Base-by-base conservation (phyloP, 108 stramenopile genomes). In the Nitzschia inconspicua region DNA sequence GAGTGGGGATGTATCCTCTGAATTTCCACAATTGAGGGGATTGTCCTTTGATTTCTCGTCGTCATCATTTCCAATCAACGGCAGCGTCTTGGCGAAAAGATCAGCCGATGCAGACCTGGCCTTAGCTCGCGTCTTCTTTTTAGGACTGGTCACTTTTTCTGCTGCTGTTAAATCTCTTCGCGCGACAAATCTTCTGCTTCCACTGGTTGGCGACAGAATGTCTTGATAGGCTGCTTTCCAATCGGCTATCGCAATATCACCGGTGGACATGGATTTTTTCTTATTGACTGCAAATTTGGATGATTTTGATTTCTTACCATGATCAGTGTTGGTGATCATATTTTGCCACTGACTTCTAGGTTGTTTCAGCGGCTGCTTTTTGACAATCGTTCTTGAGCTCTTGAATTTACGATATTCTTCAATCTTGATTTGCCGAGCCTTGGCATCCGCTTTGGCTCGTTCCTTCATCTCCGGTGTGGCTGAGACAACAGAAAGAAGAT, bases 391-490 rank as follows among this genome's bases (percentile, higher is more conserved):
- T 29, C 57, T 58, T 20, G 42, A n/a, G 26, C 52, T 63, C 37
- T 16, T 36, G 40, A 36, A 9, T 16, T 25, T 27, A 22, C 28
- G 28, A 9, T 40, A 18, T 40, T 43, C 19, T 32, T 61, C 47
- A 9, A 48, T 37, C 30, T 47, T 61, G 3, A 35, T 61, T 27
- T 63, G 50, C 27, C 44, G 44, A 9, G 44, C 62, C n/a, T 50
- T 20, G 39, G 50, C 39, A 5, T 8, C 49, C 25, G 28, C 36
- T 23, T 63, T 47, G 6, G 62, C 62, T 27, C 42, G 50, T 31
- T 63, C 14, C 24, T 63, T 63, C 19, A 63, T 63, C 40, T 50
- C 48, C 2, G 62, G 24, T 51, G 50, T 63, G 48, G 62, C 62
- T 42, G 23, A 52, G 10, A 63, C 49, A 5, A 63, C 62, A 27